Base-by-base conservation (phyloP, 768 basidiomycete genomes). In the Exidia glandulosa region DNA sequence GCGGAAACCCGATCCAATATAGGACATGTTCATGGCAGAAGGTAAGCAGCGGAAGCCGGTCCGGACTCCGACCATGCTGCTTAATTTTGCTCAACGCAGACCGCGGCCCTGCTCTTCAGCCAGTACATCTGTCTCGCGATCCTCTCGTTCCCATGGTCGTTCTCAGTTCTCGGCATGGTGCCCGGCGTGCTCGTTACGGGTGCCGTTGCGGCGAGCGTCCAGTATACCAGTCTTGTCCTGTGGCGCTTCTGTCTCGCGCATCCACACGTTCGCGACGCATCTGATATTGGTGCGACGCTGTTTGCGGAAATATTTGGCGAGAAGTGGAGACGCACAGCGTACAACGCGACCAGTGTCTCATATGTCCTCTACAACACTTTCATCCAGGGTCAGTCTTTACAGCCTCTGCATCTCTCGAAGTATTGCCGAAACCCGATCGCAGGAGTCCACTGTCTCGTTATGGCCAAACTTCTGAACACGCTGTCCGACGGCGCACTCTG, bases 281-380 rank as follows among this genome's bases (percentile, higher is more conserved):
- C 79, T 65, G 79, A 81, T 63, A 79, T 81, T 45, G 79, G 78
- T 1, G 71, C 70, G 48, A 69, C 73, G 54, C 73, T 81, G 31
- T 81, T 79, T 56, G 74, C 76, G 9, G 75, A 79, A 33, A 78
- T 78, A 0, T 45, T 45, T 19, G 41, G 41, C 2, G 19, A 14
- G 3, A 6, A 27, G 4, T 27, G 50, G 27, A 25, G 50, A 0
- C 63, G 75, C 41, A 60, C 74, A 48, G 80, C 78, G 2, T 81
- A 79, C 67, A 78, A 81, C 57, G 62, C 75, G 32, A 81, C 80
- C 1, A 77, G 75, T 2, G 68, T 79, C 33, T 78, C 81, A 70
- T 77, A 81, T 65, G 68, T 81, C 54, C 67, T 79, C 48, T 81
- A 83, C 69, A 82, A 81, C 66, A 78, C 77, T 19, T 80, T 80